Percentiles rank a stretch among this genome's conserved stretches.
Conservation (phyloP, 306 rosid species). For the Urtica urens region DNA sequence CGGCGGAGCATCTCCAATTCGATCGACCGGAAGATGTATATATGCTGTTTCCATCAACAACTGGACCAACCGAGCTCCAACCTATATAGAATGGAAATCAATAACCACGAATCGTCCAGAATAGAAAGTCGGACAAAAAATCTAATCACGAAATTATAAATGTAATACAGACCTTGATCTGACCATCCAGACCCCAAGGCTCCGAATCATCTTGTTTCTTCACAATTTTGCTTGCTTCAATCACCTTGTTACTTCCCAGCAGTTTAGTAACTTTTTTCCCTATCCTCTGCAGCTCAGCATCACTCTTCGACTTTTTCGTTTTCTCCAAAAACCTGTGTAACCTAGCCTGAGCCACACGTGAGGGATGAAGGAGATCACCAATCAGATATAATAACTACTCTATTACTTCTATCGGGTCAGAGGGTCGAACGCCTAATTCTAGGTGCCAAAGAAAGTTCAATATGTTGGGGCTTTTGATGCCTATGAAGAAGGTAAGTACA, state of each 20-base stretch:
- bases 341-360: slow-evolving; percentile 57
- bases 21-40: slow-evolving; percentile 73
- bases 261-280: slow-evolving; percentile 43
- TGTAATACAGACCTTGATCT: slow-evolving; percentile 68
- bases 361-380: slow-evolving; percentile 4
- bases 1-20: slow-evolving; percentile 59
- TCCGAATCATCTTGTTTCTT: slow-evolving; percentile 42
- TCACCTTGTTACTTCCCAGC: slow-evolving; percentile 52
- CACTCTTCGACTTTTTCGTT: slow-evolving; percentile 36
- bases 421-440: slow-evolving; percentile 6
- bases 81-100: slow-evolving; percentile 39
- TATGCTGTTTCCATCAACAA: slow-evolving; percentile 74
- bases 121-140: neutral
- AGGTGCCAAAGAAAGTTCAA: no score
- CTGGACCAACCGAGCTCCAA: slow-evolving; percentile 66
- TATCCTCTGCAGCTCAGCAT: slow-evolving; percentile 23
- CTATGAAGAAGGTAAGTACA: no score
- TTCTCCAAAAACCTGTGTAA: slow-evolving; percentile 51
- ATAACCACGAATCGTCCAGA: slow-evolving; percentile 4
- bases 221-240: slow-evolving; percentile 43
- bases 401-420: neutral
- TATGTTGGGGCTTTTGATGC: no score
- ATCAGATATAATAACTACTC: neutral
- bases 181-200: slow-evolving; percentile 92
- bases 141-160: slow-evolving; percentile 4